Conservation (phyloP, 768 basidiomycete genomes). For the Psilocybe sp. region DNA sequence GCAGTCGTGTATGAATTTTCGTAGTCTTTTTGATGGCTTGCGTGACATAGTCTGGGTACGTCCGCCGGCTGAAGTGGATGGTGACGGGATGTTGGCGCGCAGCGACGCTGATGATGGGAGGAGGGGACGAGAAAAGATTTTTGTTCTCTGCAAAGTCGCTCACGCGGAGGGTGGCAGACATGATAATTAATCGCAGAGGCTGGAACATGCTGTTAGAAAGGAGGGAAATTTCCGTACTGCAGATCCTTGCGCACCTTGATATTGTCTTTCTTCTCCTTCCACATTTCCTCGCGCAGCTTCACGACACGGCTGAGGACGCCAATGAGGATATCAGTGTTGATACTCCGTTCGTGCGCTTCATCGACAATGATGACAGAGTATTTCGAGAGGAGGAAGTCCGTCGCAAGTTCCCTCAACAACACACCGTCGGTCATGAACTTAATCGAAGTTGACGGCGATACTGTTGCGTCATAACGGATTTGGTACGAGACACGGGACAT, state of each 20-base stretch:
- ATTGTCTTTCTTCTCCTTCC: slow-evolving; percentile 73
- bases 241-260: slow-evolving; percentile 53
- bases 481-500: slow-evolving; percentile 89
- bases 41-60: slow-evolving; percentile 81
- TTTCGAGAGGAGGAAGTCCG: slow-evolving; percentile 89
- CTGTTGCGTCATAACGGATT: slow-evolving; percentile 95
- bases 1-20: slow-evolving; percentile 91
- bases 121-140: slow-evolving; percentile 74
- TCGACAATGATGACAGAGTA: slow-evolving; percentile 97
- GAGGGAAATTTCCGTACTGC: background rate
- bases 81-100: slow-evolving; percentile 96
- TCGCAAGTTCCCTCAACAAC: slow-evolving; percentile 85
- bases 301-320: slow-evolving; percentile 95
- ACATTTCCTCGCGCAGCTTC: slow-evolving; percentile 84
- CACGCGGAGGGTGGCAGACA: slow-evolving; percentile 97
- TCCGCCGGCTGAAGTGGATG: slow-evolving; percentile 87
- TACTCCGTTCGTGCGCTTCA: slow-evolving; percentile 96
- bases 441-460: slow-evolving; percentile 85
- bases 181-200: slow-evolving; percentile 92
- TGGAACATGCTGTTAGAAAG: slow-evolving; percentile 22
- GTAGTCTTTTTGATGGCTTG: slow-evolving; percentile 88
- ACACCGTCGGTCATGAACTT: slow-evolving; percentile 99
- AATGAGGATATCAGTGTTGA: slow-evolving; percentile 97
- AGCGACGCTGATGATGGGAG: slow-evolving; percentile 88
- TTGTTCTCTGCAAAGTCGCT: slow-evolving; percentile 89